Evolutionary conservation across 148 eudicot genomes (phyloP).

Genomic region (Chenopodium quinoa): DNA sequence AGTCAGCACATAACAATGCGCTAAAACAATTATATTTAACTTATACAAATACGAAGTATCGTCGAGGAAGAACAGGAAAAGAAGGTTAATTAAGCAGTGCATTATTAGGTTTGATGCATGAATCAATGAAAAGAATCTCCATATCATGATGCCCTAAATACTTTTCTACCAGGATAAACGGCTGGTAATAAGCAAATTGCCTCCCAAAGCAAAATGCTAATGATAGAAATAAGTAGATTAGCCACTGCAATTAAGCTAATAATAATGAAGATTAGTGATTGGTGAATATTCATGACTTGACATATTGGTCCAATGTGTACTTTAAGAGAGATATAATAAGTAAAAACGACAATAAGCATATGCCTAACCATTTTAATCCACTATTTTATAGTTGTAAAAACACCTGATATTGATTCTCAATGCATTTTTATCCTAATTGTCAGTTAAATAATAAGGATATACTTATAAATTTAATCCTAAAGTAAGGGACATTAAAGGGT

Average conservation of each 20-base stretch:
- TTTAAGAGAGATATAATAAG: not conserved
- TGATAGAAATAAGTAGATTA: not conserved
- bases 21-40: too few species aligned
- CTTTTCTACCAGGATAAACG: constrained; percentile 7
- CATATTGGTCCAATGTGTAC: not conserved
- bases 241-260: not conserved
- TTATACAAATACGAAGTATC: too few species aligned
- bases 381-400: not conserved
- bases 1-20: too few species aligned
- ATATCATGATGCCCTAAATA: not conserved
- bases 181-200: constrained; percentile 18
- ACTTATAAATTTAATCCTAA: constrained; percentile 6
- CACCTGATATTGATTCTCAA: constrained; percentile 16
- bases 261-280: not conserved
- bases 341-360: constrained; percentile 20
- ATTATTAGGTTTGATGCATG: not conserved
- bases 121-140: not conserved
- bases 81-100: not conserved
- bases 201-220: not conserved
- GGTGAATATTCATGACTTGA: constrained; percentile 26
- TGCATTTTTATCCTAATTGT: not conserved
- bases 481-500: constrained; percentile 14
- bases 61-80: not conserved
- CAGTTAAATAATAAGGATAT: not conserved
- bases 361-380: not conserved